These are phyloP conservation scores for Chamaenerion angustifolium DNA, from an alignment of 345 rosid genomes.

Conservation along the genomic window DNA sequence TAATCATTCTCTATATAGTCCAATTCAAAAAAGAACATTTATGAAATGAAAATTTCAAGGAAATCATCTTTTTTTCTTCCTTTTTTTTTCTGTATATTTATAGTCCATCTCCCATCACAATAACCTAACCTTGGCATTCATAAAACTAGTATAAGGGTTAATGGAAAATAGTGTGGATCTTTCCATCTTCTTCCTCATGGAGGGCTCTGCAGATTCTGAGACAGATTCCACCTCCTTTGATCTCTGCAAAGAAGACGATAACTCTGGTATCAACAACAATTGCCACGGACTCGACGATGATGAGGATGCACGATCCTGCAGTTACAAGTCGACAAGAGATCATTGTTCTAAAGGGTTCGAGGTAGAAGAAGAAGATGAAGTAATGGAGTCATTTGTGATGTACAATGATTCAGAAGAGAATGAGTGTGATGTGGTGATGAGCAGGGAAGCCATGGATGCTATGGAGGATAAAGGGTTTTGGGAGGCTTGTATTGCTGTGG, in stretches of 20 bases:
- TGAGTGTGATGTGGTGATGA: conserved; percentile 10
- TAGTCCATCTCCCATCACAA: too few relatives aligned
- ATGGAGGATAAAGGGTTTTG: conserved; percentile 52
- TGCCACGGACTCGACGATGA: conserved; percentile 10
- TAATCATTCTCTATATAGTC: too few relatives aligned
- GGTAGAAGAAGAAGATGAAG: neutral
- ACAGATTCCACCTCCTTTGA: conserved; percentile 5
- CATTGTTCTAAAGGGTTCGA: too few relatives aligned
- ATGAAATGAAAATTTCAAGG: too few relatives aligned
- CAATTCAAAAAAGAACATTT: too few relatives aligned
- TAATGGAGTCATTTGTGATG: conserved; percentile 1
- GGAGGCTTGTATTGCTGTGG: conserved; percentile 52
- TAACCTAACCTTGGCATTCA: too few relatives aligned
- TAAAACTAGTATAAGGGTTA: too few relatives aligned
- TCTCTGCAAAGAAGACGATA: neutral
- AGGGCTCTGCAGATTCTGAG: conserved; percentile 45
- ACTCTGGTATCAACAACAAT: too few relatives aligned
- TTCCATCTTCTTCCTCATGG: conserved; percentile 29
- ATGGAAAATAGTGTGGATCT: conserved; percentile 11
- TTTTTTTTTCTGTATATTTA: too few relatives aligned
- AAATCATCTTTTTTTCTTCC: too few relatives aligned
- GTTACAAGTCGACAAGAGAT: conserved; percentile 13
- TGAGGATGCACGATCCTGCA: conserved; percentile 42
- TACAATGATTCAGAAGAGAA: conserved; percentile 1
- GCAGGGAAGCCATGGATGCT: conserved; percentile 24